These are phyloP conservation scores for Stachybotrys chlorohalonatus DNA, from an alignment of 2,329 filamentous ascomycete species.

Conservation along the genomic window DNA sequence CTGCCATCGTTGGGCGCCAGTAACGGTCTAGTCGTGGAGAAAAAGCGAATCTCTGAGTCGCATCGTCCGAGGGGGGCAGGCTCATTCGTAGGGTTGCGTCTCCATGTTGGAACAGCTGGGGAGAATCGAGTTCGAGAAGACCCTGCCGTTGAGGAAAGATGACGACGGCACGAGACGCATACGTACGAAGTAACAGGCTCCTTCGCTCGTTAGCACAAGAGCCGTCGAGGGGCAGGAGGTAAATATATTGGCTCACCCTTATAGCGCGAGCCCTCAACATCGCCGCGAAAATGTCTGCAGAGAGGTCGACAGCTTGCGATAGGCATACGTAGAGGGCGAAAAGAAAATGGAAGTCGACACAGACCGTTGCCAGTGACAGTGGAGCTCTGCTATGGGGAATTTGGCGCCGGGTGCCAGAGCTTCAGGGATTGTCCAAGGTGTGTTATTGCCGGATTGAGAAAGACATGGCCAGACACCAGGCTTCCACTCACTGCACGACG, in stretches of 20 bases:
- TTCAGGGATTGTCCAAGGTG: not conserved
- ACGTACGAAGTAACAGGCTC: conserved; percentile 28
- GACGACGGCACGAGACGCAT: conserved; percentile 27
- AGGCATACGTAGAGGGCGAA: not conserved
- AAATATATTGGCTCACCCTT: conserved; percentile 20
- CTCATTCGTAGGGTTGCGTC: not conserved
- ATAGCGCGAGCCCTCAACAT: conserved; percentile 35
- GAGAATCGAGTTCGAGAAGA: not conserved
- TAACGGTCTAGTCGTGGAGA: conserved; percentile 17
- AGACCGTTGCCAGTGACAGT: too few relatives aligned
- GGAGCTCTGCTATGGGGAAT: not conserved
- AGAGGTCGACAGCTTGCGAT: not conserved
- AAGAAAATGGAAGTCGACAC: too few relatives aligned
- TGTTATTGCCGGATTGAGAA: too few relatives aligned
- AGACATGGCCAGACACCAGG: too few relatives aligned
- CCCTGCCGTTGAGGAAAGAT: not conserved
- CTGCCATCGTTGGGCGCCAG: conserved; percentile 9
- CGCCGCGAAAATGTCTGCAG: conserved; percentile 10
- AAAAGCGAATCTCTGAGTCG: not conserved
- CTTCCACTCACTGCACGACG: too few relatives aligned
- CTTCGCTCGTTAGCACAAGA: conserved; percentile 11
- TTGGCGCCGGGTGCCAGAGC: not conserved
- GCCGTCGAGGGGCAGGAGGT: not conserved
- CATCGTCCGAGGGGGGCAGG: not conserved
- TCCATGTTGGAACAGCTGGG: not conserved